These are phyloP conservation scores for Pistacia atlantica DNA, from an alignment of 345 rosid species.

Conservation along the genomic window DNA sequence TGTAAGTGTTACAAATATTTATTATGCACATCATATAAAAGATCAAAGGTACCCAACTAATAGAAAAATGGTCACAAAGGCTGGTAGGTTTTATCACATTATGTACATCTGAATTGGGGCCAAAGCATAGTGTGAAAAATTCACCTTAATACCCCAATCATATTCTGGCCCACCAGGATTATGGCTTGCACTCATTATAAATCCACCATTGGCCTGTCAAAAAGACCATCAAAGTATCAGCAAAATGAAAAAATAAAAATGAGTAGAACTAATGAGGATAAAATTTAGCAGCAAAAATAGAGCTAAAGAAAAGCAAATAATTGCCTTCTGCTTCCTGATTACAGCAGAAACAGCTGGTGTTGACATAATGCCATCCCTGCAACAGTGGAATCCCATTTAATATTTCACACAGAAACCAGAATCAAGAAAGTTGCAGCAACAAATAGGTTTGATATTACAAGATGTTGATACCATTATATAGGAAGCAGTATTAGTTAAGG, in stretches of 20 bases:
- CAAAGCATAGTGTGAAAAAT: constrained; percentile 18
- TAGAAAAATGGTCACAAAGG: neutral
- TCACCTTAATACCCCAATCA: constrained; percentile 98
- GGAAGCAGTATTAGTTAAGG: too few species aligned
- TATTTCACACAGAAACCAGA: constrained; percentile 15
- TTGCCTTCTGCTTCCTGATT: constrained; percentile 78
- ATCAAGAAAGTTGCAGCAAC: neutral
- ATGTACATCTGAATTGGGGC: neutral
- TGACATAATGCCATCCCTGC: constrained; percentile 86
- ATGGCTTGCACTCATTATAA: constrained; percentile 97
- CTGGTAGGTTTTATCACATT: neutral
- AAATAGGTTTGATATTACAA: neutral
- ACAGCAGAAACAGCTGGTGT: constrained; percentile 96
- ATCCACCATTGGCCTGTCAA: constrained; percentile 87
- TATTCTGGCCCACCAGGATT: constrained; percentile 96
- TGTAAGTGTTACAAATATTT: neutral
- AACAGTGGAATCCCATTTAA: constrained; percentile 22
- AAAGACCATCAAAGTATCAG: constrained; percentile 1
- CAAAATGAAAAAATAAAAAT: neutral
- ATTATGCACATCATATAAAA: neutral
- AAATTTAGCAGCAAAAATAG: neutral
- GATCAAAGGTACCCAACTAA: neutral
- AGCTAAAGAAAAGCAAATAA: neutral
- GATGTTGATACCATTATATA: neutral
- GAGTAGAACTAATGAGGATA: neutral